Evolutionary conservation across 225 moss, liverwort and hornwort genomes (phyloP), one percentile per base, ranked within the genome.

Genomic region (Marchantia polymorpha): DNA sequence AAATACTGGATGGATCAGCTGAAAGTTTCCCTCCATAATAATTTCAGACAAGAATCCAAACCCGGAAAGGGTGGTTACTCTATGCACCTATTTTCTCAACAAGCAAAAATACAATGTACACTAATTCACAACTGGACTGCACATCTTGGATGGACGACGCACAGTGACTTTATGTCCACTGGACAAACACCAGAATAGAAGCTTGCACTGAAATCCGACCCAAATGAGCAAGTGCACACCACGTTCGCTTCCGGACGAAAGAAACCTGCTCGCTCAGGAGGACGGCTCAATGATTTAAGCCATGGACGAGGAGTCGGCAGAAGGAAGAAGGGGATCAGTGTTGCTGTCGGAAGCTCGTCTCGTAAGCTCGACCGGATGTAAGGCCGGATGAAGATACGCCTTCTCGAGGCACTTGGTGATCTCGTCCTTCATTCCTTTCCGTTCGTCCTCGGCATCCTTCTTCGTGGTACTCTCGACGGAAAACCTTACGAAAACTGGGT

Each of bases 391-490:
- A 64, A 89, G 71, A 49, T 93, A 96, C 0, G 93, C 93, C 11
- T 86, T 86, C 58, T 85, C 80, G 61, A 92, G 80, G 47, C 64
- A 8, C 15, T 85, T 84, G 48, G 83, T 52, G 46, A 91, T 54
- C 73, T 92, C 88, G 1, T 88, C 88, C 73, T 82, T 84, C 22
- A 87, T 74, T 26, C 89, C 90, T 0, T 81, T 74, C 30, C 86
- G 86, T 59, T 87, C 92, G 29, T 96, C 93, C 14, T 83, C 86
- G 10, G 69, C 59, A 39, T 96, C 95, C 82, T 93, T 96, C 74
- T 84, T 92, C 82, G 84, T 85, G 0, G 95, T 89, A 72, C 84
- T 92, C 93, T 97, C 94, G 81, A 94, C 72, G 23, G 93, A 87
- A 72, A 85, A 89, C n/a, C 84, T 79, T 53, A 82, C 84, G 81